phyloP scores from a whole-genome alignment of 331 rosid species.

The Erythrophleum ivorense region DNA sequence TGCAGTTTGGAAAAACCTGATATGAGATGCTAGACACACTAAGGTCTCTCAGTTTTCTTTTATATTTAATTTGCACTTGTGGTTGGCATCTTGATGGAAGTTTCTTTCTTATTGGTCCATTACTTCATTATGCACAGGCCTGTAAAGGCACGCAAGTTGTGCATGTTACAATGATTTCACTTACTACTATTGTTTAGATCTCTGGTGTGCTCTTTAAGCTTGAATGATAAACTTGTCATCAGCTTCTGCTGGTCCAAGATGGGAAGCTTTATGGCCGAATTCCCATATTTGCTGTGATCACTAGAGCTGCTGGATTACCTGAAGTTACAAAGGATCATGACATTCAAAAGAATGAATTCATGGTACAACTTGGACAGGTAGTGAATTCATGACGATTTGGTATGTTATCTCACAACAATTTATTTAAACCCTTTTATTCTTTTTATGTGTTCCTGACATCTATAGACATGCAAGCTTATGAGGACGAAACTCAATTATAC shows the following conservation, averaged over 20 bases:
- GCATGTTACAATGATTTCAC: constrained; percentile 23
- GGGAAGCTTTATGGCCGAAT: constrained; percentile 89
- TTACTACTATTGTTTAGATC: constrained; percentile 35
- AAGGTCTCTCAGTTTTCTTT: background rate
- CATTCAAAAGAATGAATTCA: constrained; percentile 71
- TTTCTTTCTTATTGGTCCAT: constrained; percentile 22
- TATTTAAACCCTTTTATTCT: constrained; percentile 4
- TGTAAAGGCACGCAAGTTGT: constrained; percentile 23
- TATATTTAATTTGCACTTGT: constrained; percentile 1
- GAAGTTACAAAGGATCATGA: constrained; percentile 73
- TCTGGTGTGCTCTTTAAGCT: constrained; percentile 40
- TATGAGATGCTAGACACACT: constrained; percentile 26
- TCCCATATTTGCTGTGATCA: constrained; percentile 69
- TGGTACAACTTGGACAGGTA: constrained; percentile 91
- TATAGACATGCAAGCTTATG: constrained; percentile 33
- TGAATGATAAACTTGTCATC: constrained; percentile 53
- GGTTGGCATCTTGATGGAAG: constrained; percentile 30
- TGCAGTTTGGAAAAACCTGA: constrained; percentile 18
- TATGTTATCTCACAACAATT: constrained; percentile 10
- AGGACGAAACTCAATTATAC: background rate
- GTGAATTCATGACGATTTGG: constrained; percentile 31
- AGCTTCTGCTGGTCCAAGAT: constrained; percentile 89
- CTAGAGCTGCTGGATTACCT: constrained; percentile 82
- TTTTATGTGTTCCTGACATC: constrained; percentile 8
- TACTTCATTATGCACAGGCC: constrained; percentile 24